A percentile compares a stretch with the other conserved stretches of the same genome.
These are phyloP conservation scores for Mycena polygramma DNA, from an alignment of 768 basidiomycete genomes.

Conservation along the genomic window DNA sequence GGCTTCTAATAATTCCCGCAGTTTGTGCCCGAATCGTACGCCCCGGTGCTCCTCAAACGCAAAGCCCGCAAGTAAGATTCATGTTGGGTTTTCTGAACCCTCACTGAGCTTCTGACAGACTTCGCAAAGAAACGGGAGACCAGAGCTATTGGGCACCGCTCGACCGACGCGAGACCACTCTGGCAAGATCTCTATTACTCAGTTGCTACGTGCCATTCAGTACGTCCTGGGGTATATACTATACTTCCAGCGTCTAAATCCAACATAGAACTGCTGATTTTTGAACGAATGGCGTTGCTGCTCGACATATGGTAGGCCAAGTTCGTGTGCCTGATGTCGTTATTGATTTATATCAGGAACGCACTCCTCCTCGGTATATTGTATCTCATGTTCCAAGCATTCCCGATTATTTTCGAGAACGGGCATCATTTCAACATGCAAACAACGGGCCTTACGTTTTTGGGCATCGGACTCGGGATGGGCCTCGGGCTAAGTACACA, in stretches of 20 bases:
- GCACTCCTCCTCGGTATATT: constrained; percentile 70
- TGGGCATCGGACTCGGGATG: constrained; percentile 73
- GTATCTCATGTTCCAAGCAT: constrained; percentile 76
- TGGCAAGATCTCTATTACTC: constrained; percentile 62
- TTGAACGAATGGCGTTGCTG: constrained; percentile 82
- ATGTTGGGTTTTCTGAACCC: constrained; percentile 3
- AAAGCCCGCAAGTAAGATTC: constrained; percentile 68
- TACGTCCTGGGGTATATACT: constrained; percentile 50
- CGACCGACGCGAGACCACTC: constrained; percentile 62
- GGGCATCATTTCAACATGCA: constrained; percentile 65
- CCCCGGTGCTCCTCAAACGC: constrained; percentile 67
- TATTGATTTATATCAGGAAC: constrained; percentile 66
- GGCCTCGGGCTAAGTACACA: constrained; percentile 63
- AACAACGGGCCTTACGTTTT: constrained; percentile 67
- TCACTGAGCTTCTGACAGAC: constrained; percentile 46
- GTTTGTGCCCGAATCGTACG: constrained; percentile 82
- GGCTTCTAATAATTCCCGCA: constrained; percentile 39
- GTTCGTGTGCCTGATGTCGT: constrained; percentile 53
- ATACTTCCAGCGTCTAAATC: constrained; percentile 1
- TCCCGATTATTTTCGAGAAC: constrained; percentile 64
- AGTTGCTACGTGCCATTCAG: constrained; percentile 83
- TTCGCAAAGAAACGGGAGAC: constrained; percentile 71
- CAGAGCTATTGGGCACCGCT: constrained; percentile 67
- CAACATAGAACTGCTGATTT: constrained; percentile 67
- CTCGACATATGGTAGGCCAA: constrained; percentile 72